A percentile compares a stretch with the other conserved stretches of the same genome.
These are phyloP conservation scores for Effrenium voratum DNA, from an alignment of 73 alveolate species.

Conservation along the genomic window DNA sequence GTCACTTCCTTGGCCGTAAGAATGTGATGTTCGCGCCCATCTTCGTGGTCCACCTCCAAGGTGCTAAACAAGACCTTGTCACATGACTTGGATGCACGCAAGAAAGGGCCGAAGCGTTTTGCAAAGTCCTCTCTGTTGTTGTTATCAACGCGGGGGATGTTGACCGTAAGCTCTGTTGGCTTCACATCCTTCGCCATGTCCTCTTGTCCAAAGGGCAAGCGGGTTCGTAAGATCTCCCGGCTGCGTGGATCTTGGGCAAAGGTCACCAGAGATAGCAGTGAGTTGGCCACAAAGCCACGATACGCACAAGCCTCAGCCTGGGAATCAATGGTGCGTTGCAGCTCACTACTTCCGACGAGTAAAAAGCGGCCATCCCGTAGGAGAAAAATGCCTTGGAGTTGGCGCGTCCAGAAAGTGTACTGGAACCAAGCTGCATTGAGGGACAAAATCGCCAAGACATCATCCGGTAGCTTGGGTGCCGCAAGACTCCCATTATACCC, in stretches of 20 bases:
- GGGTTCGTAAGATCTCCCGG: constrained; percentile 19
- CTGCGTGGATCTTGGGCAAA: constrained; percentile 58
- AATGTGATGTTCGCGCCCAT: too few relatives aligned
- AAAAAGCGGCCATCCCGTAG: constrained; percentile 58
- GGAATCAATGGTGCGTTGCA: constrained; percentile 65
- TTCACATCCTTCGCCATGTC: too few relatives aligned
- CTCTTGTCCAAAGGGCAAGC: background rate
- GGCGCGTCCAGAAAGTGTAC: constrained; percentile 47
- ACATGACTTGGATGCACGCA: too few relatives aligned
- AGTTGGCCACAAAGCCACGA: constrained; percentile 76
- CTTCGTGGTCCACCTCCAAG: too few relatives aligned
- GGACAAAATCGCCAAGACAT: constrained; percentile 50
- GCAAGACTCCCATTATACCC: constrained; percentile 23
- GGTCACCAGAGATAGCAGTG: constrained; percentile 21
- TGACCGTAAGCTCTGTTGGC: too few relatives aligned
- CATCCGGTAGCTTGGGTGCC: constrained; percentile 82
- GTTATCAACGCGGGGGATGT: too few relatives aligned
- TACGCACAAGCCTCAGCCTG: constrained; percentile 53
- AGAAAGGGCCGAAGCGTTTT: too few relatives aligned
- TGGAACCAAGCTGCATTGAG: constrained; percentile 67
- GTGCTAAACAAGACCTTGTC: too few relatives aligned
- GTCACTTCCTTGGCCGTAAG: constrained; percentile 35
- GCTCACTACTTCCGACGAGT: constrained; percentile 54
- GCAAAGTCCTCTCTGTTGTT: too few relatives aligned
- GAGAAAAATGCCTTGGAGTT: constrained; percentile 40